Percentiles rank a stretch among this genome's conserved stretches.
phyloP scores from a whole-genome alignment of 306 rosid genomes.

The Prunus kanzakura region DNA sequence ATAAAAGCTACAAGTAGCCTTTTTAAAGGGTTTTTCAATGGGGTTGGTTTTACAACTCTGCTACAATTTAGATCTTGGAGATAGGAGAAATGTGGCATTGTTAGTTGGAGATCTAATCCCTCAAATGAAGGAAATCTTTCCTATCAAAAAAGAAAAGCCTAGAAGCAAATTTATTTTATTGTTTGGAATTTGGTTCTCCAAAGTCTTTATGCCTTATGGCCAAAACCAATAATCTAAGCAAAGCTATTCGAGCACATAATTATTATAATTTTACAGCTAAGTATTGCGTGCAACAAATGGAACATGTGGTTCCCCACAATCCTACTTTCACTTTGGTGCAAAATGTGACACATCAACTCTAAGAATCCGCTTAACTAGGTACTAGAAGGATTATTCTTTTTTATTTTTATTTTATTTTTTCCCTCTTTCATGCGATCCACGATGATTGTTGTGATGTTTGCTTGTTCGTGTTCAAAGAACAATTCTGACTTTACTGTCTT shows the following conservation, averaged over 20 bases:
- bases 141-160: neutral
- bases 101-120: neutral
- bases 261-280: conserved; percentile 29
- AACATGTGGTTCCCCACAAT: conserved; percentile 24
- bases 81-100: neutral
- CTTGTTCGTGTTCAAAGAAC: neutral
- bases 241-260: conserved; percentile 14
- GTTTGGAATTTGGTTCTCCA: conserved; percentile 11
- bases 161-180: neutral
- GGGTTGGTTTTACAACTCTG: neutral
- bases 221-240: neutral
- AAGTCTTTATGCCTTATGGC: neutral
- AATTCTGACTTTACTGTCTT: neutral
- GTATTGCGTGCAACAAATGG: conserved; percentile 24
- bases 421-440: conserved; percentile 1
- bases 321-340: conserved; percentile 14
- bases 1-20: neutral
- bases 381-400: conserved; percentile 5
- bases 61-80: neutral
- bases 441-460: neutral
- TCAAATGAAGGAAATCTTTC: neutral
- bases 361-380: conserved; percentile 5
- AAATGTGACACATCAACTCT: conserved; percentile 5
- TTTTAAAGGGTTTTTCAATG: neutral
- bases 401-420: neutral